These are phyloP conservation scores for Suhomyces choctaworum DNA, from an alignment of 1,139 yeast species.

Conservation along the genomic window DNA sequence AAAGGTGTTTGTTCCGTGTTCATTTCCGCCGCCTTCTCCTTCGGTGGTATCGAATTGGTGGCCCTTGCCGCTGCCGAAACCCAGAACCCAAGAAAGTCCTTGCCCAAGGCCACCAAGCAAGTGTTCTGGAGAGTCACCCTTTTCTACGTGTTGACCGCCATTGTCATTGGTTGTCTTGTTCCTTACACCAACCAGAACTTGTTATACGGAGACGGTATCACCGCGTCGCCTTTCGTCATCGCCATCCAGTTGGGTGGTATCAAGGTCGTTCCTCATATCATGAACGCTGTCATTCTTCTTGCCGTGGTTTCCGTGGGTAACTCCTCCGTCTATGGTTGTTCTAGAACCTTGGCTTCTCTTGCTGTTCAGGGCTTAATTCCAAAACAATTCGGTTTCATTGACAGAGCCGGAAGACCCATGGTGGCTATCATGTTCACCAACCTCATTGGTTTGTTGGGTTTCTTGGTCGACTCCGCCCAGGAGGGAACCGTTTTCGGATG, in stretches of 20 bases:
- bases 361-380: constrained; percentile 54
- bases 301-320: constrained; percentile 57
- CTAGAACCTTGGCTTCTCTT: constrained; percentile 55
- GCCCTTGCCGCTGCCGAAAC: constrained; percentile 29
- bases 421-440: constrained; percentile 51
- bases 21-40: constrained; percentile 25
- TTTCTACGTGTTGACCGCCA: constrained; percentile 37
- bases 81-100: constrained; percentile 22
- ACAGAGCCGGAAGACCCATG: constrained; percentile 58
- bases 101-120: constrained; percentile 26
- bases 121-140: constrained; percentile 25
- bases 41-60: constrained; percentile 26
- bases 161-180: constrained; percentile 49
- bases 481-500: constrained; percentile 57
- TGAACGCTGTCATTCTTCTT: constrained; percentile 53
- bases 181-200: constrained; percentile 39
- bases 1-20: constrained; percentile 26
- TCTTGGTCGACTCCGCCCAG: constrained; percentile 53
- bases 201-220: constrained; percentile 33
- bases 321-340: constrained; percentile 56
- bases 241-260: constrained; percentile 42
- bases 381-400: constrained; percentile 50
- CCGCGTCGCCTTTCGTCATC: constrained; percentile 46
- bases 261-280: constrained; percentile 47
- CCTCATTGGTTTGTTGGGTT: constrained; percentile 60